These are phyloP conservation scores for thale cress (Arabidopsis thaliana) DNA, from an alignment of 345 rosid genomes.

Conservation along the genomic window TAIR10.1 NC_003070.9:28242501-28243000, in stretches of 20 bases:
- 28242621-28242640: conserved; percentile 50
- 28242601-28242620: conserved; percentile 47
- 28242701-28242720: conserved; percentile 21
- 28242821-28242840: neutral
- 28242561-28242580: conserved; percentile 2
- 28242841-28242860: neutral
- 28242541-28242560: conserved; percentile 22
- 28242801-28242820: conserved; percentile 11
- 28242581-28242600: conserved; percentile 32
- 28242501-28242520: neutral
- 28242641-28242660: conserved; percentile 42
- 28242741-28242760: conserved; percentile 36
- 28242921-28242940: neutral
- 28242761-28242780: conserved; percentile 39
- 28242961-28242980: neutral
- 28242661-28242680: conserved; percentile 32
- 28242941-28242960: neutral
- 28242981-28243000: neutral
- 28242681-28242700: neutral
- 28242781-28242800: conserved; percentile 31
- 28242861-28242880: neutral
- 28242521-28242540: conserved; percentile 35
- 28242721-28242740: conserved; percentile 33
- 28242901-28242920: neutral
- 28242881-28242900: conserved; percentile 2